phyloP scores from a whole-genome alignment of 2,329 filamentous ascomycete species.

The Dendryphion nanum region DNA sequence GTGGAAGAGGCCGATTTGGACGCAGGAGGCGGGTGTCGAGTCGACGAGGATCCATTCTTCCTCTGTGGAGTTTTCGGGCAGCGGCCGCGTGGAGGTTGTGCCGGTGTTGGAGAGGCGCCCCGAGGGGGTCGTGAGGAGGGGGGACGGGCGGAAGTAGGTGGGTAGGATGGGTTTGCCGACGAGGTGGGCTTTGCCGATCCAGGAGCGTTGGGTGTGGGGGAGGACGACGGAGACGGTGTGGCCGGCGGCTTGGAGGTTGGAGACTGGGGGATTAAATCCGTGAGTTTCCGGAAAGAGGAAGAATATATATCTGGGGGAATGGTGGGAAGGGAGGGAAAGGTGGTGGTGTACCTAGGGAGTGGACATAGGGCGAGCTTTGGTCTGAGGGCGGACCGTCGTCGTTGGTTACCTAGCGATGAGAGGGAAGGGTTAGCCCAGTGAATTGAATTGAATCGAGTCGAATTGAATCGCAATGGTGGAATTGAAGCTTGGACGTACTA shows the following conservation, averaged over 20 bases:
- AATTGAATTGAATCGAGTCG: background rate
- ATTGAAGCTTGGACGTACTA: constrained; percentile 23
- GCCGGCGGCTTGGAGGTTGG: constrained; percentile 58
- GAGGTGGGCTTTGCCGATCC: constrained; percentile 98
- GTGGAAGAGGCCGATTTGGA: constrained; percentile 49
- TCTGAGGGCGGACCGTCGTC: constrained; percentile 53
- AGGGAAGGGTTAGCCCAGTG: constrained; percentile 1
- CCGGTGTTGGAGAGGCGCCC: constrained; percentile 39
- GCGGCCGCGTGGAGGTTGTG: constrained; percentile 30
- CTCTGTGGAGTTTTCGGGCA: constrained; percentile 29
- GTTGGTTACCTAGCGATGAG: constrained; percentile 46
- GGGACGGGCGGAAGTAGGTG: constrained; percentile 73
- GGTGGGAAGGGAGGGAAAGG: background rate
- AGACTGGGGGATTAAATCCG: constrained; percentile 37
- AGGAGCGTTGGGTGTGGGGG: constrained; percentile 87
- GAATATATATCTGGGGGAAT: constrained; percentile 39
- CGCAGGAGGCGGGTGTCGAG: constrained; percentile 50
- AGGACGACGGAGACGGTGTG: constrained; percentile 91
- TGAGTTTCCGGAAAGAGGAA: no score
- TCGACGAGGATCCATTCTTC: constrained; percentile 53
- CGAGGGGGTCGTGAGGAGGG: constrained; percentile 45
- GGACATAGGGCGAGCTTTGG: constrained; percentile 50
- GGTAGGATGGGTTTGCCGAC: constrained; percentile 86
- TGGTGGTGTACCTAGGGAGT: constrained; percentile 31
- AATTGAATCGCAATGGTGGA: constrained; percentile 1